phyloP scores from a whole-genome alignment of 2,329 filamentous ascomycete genomes.

The Xylogone sp. region DNA sequence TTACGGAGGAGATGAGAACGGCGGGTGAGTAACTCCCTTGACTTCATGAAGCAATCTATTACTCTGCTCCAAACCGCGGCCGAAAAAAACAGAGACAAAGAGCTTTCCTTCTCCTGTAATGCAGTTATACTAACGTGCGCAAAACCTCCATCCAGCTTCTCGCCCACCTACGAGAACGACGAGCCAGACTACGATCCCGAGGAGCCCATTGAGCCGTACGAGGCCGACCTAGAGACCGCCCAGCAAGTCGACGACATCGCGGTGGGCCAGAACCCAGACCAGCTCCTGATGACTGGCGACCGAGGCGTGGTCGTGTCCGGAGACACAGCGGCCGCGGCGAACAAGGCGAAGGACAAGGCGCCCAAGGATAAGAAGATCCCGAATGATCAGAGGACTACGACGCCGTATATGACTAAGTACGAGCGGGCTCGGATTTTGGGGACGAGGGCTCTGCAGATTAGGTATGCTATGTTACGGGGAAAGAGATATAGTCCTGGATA shows the following conservation, averaged over 20 bases:
- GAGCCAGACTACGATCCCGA: constrained; percentile 56
- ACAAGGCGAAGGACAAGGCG: constrained; percentile 51
- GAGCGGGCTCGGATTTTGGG: constrained; percentile 91
- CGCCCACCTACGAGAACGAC: constrained; percentile 70
- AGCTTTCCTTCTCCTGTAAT: too few relatives aligned
- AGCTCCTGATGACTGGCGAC: constrained; percentile 27
- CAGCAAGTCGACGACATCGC: constrained; percentile 49
- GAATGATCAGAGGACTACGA: constrained; percentile 83
- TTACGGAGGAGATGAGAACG: constrained; percentile 40
- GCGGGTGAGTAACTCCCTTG: constrained; percentile 6
- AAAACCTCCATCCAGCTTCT: constrained; percentile 46
- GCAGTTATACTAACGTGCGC: constrained; percentile 36
- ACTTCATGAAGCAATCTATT: neutral
- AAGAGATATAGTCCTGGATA: too few relatives aligned
- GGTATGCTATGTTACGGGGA: too few relatives aligned
- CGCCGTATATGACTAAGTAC: constrained; percentile 99
- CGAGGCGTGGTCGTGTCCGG: constrained; percentile 52
- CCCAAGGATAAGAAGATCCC: constrained; percentile 84
- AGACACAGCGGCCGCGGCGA: constrained; percentile 57
- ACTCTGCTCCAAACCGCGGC: too few relatives aligned
- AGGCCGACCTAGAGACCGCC: constrained; percentile 46
- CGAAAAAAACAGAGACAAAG: too few relatives aligned
- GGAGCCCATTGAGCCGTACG: constrained; percentile 50
- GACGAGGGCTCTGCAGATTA: constrained; percentile 92
- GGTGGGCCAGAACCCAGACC: constrained; percentile 53